These are phyloP conservation scores for Taphrina populina DNA, from an alignment of 1,139 yeast genomes.

Conservation along the genomic window DNA sequence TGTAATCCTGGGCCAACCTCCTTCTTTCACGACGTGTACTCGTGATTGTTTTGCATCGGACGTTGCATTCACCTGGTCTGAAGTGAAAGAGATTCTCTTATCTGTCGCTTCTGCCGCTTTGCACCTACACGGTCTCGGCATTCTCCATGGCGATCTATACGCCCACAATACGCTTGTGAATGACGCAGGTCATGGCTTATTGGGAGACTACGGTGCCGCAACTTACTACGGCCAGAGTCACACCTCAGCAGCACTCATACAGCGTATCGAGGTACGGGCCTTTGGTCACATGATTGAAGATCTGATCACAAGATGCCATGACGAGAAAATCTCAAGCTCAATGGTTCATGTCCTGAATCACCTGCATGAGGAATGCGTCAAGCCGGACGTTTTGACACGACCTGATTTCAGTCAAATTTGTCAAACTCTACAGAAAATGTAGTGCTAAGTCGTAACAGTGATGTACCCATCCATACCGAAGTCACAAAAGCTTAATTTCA, in stretches of 20 bases:
- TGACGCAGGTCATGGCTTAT: constrained; percentile 10
- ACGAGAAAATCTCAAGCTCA: not conserved
- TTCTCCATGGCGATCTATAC: constrained; percentile 23
- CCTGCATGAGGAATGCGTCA: too few relatives aligned
- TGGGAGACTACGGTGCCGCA: constrained; percentile 31
- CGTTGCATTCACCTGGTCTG: not conserved
- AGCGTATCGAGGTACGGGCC: constrained; percentile 16
- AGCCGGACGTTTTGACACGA: too few relatives aligned
- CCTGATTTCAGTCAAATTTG: too few relatives aligned
- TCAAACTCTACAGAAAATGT: too few relatives aligned
- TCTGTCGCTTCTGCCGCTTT: constrained; percentile 23
- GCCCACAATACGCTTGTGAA: constrained; percentile 24
- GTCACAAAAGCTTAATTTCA: too few relatives aligned
- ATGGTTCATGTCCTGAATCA: too few relatives aligned
- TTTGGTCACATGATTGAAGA: constrained; percentile 22
- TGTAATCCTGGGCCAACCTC: constrained; percentile 13
- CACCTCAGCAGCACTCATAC: not conserved
- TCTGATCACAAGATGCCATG: constrained; percentile 6
- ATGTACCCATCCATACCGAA: too few relatives aligned
- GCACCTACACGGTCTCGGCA: constrained; percentile 9
- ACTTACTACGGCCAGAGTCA: constrained; percentile 7
- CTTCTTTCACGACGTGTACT: constrained; percentile 15
- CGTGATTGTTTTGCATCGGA: constrained; percentile 1
- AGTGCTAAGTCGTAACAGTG: too few relatives aligned
- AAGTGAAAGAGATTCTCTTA: not conserved